These are phyloP conservation scores for Phylloporus sp. DNA, from an alignment of 1,284 basidiomycete species.

Conservation along the genomic window DNA sequence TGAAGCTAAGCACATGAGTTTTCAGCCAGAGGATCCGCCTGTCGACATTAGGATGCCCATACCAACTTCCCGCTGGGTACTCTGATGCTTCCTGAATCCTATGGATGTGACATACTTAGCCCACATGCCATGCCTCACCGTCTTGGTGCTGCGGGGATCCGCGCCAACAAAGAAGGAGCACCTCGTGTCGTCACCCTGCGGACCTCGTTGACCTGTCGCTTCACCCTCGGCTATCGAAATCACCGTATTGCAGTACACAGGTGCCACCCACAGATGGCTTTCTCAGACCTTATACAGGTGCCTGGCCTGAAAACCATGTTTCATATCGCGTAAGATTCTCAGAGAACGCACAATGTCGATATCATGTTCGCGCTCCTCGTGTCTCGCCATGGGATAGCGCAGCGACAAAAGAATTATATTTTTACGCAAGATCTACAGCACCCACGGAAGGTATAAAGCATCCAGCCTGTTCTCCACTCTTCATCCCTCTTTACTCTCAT, in stretches of 20 bases:
- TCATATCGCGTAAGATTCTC: neutral
- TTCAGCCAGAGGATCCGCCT: too few species aligned
- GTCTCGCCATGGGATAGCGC: neutral
- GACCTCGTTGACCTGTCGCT: too few species aligned
- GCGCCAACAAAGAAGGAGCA: slow-evolving; percentile 6
- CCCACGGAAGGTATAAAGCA: slow-evolving; percentile 18
- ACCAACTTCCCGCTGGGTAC: too few species aligned
- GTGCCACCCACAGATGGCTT: too few species aligned
- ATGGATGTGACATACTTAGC: neutral
- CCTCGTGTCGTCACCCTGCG: slow-evolving; percentile 3
- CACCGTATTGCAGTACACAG: too few species aligned
- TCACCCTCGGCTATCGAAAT: too few species aligned
- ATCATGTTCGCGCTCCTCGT: slow-evolving; percentile 2
- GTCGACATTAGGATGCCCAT: too few species aligned
- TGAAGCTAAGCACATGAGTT: too few species aligned
- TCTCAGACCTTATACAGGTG: too few species aligned
- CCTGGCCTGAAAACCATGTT: too few species aligned
- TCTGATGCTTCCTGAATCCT: neutral
- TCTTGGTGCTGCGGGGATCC: slow-evolving; percentile 1
- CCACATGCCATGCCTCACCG: neutral
- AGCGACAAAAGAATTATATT: neutral
- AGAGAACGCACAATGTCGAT: slow-evolving; percentile 4
- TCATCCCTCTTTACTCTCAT: neutral
- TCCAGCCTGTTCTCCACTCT: neutral
- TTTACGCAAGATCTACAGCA: neutral